Percentiles rank a stretch among this genome's conserved stretches.
phyloP scores from a whole-genome alignment of 495 filamentous ascomycete species.

The Annulohypoxylon nitens region DNA sequence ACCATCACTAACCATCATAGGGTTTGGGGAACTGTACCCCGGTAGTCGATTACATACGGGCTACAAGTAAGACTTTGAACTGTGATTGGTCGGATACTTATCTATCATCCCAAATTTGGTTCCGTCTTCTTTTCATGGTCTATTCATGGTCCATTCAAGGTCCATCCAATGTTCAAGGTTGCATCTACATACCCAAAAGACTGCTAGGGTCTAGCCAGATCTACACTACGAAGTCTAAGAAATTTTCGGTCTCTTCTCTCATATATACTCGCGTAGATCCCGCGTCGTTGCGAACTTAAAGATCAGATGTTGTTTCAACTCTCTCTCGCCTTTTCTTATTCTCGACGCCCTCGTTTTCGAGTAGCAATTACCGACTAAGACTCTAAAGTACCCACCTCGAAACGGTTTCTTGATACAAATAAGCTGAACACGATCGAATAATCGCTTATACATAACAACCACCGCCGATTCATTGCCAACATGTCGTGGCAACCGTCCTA shows the following conservation, averaged over 20 bases:
- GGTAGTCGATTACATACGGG: slow-evolving; percentile 39
- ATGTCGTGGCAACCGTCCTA: slow-evolving; percentile 73
- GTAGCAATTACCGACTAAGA: neutral
- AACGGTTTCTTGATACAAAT: neutral
- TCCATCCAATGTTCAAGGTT: slow-evolving; percentile 18
- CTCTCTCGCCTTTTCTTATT: slow-evolving; percentile 10
- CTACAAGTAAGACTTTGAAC: slow-evolving; percentile 36
- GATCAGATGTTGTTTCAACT: slow-evolving; percentile 8
- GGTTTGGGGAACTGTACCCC: slow-evolving; percentile 39
- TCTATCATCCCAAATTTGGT: slow-evolving; percentile 41
- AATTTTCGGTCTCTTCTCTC: slow-evolving; percentile 14
- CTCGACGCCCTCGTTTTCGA: slow-evolving; percentile 12
- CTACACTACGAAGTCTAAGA: slow-evolving; percentile 22
- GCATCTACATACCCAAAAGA: slow-evolving; percentile 3
- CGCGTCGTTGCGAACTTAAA: slow-evolving; percentile 8
- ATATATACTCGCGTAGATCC: slow-evolving; percentile 39
- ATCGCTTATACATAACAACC: neutral
- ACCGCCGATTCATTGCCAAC: slow-evolving; percentile 33
- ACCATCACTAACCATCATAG: slow-evolving; percentile 34
- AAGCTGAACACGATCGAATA: neutral
- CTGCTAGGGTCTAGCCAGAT: slow-evolving; percentile 11
- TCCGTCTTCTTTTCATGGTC: slow-evolving; percentile 20
- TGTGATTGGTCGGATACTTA: slow-evolving; percentile 43
- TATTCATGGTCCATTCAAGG: slow-evolving; percentile 18
- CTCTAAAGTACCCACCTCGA: neutral